Conservation (phyloP, 257 asterid species). For the Solanum ossicruentum region DNA sequence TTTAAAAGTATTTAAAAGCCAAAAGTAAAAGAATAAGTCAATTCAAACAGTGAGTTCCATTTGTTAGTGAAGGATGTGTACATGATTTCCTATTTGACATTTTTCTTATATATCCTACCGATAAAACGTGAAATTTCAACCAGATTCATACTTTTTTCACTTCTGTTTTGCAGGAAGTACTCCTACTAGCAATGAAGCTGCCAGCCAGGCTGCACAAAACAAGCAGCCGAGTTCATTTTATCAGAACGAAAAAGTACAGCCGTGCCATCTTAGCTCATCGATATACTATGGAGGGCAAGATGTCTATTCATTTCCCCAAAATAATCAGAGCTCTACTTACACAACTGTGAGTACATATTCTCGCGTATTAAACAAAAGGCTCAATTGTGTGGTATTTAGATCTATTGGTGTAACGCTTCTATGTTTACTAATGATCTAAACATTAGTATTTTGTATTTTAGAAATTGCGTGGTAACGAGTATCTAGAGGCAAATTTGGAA, state of each 20-base stretch:
- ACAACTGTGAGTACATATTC: slow-evolving; percentile 36
- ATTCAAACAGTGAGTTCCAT: background rate
- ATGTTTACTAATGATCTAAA: background rate
- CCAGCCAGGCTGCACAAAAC: slow-evolving; percentile 11
- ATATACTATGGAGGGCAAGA: slow-evolving; percentile 91
- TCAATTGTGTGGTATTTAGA: background rate
- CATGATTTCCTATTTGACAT: background rate
- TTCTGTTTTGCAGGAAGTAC: slow-evolving; percentile 9
- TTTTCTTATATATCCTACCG: background rate
- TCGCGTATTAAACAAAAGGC: background rate
- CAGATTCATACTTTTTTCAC: background rate
- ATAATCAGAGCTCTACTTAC: slow-evolving; percentile 25
- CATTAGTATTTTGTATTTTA: background rate
- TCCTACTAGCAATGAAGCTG: slow-evolving; percentile 15
- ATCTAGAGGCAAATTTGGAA: background rate
- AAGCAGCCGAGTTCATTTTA: slow-evolving; percentile 26
- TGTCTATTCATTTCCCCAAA: slow-evolving; percentile 47
- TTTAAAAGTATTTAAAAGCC: too few species aligned
- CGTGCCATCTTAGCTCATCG: slow-evolving; percentile 69
- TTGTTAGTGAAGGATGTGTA: background rate
- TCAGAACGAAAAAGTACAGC: slow-evolving; percentile 42
- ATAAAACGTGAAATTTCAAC: background rate
- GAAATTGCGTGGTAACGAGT: background rate
- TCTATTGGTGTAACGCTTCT: background rate
- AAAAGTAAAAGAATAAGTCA: too few species aligned